Base-by-base conservation (phyloP, 345 rosid genomes). In the Citrus reticulata region DNA sequence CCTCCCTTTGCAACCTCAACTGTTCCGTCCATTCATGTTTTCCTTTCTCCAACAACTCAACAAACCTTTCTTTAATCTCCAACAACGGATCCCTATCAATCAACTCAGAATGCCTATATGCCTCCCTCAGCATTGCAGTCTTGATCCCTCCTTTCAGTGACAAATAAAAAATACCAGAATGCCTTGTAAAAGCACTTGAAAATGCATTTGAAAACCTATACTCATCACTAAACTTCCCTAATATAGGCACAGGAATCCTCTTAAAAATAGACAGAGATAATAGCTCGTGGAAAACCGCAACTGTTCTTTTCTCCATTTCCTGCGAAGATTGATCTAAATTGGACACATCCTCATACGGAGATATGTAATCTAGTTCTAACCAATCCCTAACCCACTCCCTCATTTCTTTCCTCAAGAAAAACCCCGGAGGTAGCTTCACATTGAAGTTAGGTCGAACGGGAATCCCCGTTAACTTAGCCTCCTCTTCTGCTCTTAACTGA, bases 321-420 rank as follows among this genome's bases (percentile, higher is more conserved):
- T 65, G 79, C 0, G 94, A 94, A 40, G 95, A 82, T 86, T 90
- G 97, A 70, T 91, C 88, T 81, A 94, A 82, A 67, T 79, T 90
- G 2, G 93, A 89, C 5, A 82, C 93, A 55, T 96, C 95, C 40
- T 79, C 86, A 69, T 91, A 96, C 0, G 97, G 98, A 22, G 97
- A 93, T 67, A 91, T 80, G 74, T 96, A 96, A 62, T 94, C 98
- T 25, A 87, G 83, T 84, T 94, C 98, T 70, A 89, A 73, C 98
- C 99, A 96, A 78, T 93, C 97, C 81, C 97, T 88, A 42, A 86
- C 84, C 98, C 98, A 96, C 62, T 96, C 98, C 75, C 93, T 90
- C 99, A 94, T 96, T 84, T 96, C 97, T 84, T 94, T 93, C 87
- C 79, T 92, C 29, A 94, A 71, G 83, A 84, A 87, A 84, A 91